phyloP scores from a whole-genome alignment of 768 basidiomycete species.

The Tylopilus balloui region DNA sequence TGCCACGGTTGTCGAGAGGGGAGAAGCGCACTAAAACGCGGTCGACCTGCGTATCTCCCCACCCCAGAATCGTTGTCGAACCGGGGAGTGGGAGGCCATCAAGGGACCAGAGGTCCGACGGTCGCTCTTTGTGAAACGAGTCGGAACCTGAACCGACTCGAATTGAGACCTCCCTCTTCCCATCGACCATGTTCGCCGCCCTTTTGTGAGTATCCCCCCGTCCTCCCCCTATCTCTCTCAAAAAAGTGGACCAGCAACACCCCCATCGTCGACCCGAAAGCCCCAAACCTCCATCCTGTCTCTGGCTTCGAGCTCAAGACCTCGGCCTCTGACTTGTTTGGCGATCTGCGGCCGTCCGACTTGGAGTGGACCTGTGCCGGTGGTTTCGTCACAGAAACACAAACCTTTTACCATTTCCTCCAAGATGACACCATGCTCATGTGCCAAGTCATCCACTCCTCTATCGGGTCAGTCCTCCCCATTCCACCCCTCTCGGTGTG shows the following conservation, averaged over 20 bases:
- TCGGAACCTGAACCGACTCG: too few relatives aligned
- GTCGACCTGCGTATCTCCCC: too few relatives aligned
- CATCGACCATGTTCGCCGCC: conserved; percentile 66
- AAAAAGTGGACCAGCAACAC: conserved; percentile 39
- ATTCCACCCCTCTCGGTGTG: background rate
- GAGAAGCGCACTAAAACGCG: too few relatives aligned
- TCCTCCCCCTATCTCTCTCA: conserved; percentile 10
- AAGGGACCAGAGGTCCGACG: too few relatives aligned
- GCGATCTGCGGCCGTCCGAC: conserved; percentile 72
- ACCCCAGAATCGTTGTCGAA: too few relatives aligned
- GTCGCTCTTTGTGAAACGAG: too few relatives aligned
- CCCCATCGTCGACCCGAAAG: conserved; percentile 55
- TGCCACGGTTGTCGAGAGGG: too few relatives aligned
- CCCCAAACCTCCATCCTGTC: conserved; percentile 82
- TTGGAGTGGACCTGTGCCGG: conserved; percentile 77
- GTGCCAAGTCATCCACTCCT: conserved; percentile 85
- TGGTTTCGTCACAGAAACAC: conserved; percentile 90
- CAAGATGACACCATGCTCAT: conserved; percentile 76
- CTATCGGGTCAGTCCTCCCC: conserved; percentile 66
- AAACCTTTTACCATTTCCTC: conserved; percentile 77
- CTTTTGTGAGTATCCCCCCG: conserved; percentile 59
- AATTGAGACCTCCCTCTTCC: background rate
- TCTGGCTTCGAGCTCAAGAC: conserved; percentile 44
- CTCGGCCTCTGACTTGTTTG: conserved; percentile 57
- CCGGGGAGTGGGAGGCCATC: too few relatives aligned